A percentile compares a stretch with the other conserved stretches of the same genome.
phyloP scores from a whole-genome alignment of 2,329 filamentous ascomycete species.

The Mycosphaerelloides madeirae region DNA sequence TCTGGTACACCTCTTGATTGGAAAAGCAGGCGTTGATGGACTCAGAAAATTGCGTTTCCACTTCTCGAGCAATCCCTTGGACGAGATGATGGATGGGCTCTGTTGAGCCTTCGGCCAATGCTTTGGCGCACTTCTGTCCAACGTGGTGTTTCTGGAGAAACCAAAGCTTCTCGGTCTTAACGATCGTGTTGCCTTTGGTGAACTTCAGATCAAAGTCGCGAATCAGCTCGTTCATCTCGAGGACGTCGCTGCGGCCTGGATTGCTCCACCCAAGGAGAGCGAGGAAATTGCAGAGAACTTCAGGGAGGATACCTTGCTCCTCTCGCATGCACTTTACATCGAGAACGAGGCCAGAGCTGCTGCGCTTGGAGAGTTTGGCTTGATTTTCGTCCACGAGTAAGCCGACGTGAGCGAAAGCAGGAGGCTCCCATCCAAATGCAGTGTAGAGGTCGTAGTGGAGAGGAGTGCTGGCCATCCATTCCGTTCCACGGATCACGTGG shows the following conservation, averaged over 20 bases:
- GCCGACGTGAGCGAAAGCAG: slow-evolving; percentile 47
- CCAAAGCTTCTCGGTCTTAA: slow-evolving; percentile 73
- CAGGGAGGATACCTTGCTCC: slow-evolving; percentile 56
- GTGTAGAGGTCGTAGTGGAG: slow-evolving; percentile 59
- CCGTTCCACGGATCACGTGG: slow-evolving; percentile 88
- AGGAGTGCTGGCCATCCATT: slow-evolving; percentile 95
- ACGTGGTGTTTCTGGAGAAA: slow-evolving; percentile 72
- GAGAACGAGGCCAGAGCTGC: slow-evolving; percentile 47
- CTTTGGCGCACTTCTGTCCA: slow-evolving; percentile 42
- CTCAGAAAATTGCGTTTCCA: slow-evolving; percentile 1
- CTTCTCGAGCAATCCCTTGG: slow-evolving; percentile 11
- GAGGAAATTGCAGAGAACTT: slow-evolving; percentile 72
- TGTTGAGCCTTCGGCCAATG: slow-evolving; percentile 38
- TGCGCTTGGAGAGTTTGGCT: slow-evolving; percentile 68
- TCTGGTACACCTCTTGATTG: slow-evolving; percentile 28
- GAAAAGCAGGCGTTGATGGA: slow-evolving; percentile 2
- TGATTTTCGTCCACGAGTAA: slow-evolving; percentile 45
- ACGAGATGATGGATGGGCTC: slow-evolving; percentile 35
- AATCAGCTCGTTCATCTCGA: slow-evolving; percentile 66
- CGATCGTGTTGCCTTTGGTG: slow-evolving; percentile 82
- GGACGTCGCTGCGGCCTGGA: slow-evolving; percentile 60
- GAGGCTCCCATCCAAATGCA: slow-evolving; percentile 47
- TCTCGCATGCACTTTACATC: slow-evolving; percentile 56
- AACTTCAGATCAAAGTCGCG: slow-evolving; percentile 78
- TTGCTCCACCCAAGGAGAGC: slow-evolving; percentile 82